Evolutionary conservation across 495 filamentous ascomycete species (phyloP).

Genomic region (Cercophora scortea): DNA sequence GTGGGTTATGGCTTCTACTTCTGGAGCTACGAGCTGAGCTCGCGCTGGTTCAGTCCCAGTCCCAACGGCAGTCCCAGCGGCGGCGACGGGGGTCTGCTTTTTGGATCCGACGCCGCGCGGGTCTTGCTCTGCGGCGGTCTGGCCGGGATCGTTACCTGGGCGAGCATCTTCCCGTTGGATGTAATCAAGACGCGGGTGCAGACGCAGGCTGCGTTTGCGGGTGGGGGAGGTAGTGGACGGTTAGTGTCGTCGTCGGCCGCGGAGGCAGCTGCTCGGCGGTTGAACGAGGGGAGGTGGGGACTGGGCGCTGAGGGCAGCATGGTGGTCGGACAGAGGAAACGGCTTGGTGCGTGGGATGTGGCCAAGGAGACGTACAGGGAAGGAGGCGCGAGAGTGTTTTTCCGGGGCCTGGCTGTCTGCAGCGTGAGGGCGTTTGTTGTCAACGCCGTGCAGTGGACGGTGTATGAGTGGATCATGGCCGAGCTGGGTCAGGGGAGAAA

Average conservation of each 20-base stretch:
- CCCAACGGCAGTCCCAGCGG: slow-evolving; percentile 4
- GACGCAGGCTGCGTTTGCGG: slow-evolving; percentile 37
- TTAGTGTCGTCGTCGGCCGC: not conserved
- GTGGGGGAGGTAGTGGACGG: not conserved
- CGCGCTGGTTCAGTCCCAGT: slow-evolving; percentile 36
- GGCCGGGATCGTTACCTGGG: slow-evolving; percentile 79
- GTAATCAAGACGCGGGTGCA: slow-evolving; percentile 85
- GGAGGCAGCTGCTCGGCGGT: not conserved
- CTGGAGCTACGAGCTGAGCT: slow-evolving; percentile 73
- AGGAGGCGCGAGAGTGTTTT: slow-evolving; percentile 64
- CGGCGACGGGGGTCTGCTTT: not conserved
- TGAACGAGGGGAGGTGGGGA: too few relatives aligned
- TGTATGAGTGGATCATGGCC: slow-evolving; percentile 77
- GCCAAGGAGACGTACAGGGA: slow-evolving; percentile 53
- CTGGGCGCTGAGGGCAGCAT: not conserved
- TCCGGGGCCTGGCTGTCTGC: slow-evolving; percentile 69
- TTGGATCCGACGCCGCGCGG: slow-evolving; percentile 45
- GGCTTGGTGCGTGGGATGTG: slow-evolving; percentile 49
- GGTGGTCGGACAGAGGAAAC: slow-evolving; percentile 19
- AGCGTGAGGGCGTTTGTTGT: slow-evolving; percentile 79
- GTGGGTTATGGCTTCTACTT: slow-evolving; percentile 94
- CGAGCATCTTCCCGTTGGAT: slow-evolving; percentile 79
- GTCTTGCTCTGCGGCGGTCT: slow-evolving; percentile 75
- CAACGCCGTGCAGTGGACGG: slow-evolving; percentile 74
- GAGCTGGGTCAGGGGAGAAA: slow-evolving; percentile 28